Percentiles rank a stretch among this genome's conserved stretches.
Evolutionary conservation across 2,329 filamentous ascomycete genomes (phyloP).

Genomic region (Fusarium concolor): DNA sequence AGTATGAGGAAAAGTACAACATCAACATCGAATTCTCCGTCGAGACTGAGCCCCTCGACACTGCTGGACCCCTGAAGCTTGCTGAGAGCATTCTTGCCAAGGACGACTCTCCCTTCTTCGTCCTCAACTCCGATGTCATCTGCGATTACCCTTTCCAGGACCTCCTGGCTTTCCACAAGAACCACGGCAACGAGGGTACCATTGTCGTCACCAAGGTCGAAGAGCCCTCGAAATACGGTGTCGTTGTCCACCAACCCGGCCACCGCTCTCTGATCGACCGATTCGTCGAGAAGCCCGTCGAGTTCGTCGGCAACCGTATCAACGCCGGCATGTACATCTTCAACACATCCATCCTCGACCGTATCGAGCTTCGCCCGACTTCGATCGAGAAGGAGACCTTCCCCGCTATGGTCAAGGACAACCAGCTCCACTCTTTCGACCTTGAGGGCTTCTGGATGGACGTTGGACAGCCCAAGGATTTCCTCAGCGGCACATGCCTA

Average conservation of each 20-base stretch:
- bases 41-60: conserved; percentile 94
- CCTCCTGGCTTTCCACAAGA: conserved; percentile 90
- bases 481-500: conserved; percentile 93
- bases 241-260: conserved; percentile 95
- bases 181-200: conserved; percentile 93
- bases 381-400: conserved; percentile 99
- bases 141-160: conserved; percentile 97
- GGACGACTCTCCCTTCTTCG: conserved; percentile 95
- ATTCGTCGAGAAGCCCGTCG: conserved; percentile 99
- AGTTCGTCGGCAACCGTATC: conserved; percentile 98
- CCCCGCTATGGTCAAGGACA: conserved; percentile 90
- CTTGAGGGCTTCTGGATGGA: conserved; percentile 99
- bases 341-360: conserved; percentile 88
- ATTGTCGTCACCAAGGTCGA: conserved; percentile 99
- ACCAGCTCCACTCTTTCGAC: conserved; percentile 94
- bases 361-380: conserved; percentile 95
- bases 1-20: conserved; percentile 93
- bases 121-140: conserved; percentile 97
- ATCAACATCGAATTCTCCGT: conserved; percentile 98
- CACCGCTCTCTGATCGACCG: conserved; percentile 94
- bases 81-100: conserved; percentile 92
- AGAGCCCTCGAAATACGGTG: conserved; percentile 98
- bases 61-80: conserved; percentile 93
- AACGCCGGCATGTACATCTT: conserved; percentile 99
- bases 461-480: conserved; percentile 98